Conservation (phyloP, 257 asterid species). For the Henckelia pumila region DNA sequence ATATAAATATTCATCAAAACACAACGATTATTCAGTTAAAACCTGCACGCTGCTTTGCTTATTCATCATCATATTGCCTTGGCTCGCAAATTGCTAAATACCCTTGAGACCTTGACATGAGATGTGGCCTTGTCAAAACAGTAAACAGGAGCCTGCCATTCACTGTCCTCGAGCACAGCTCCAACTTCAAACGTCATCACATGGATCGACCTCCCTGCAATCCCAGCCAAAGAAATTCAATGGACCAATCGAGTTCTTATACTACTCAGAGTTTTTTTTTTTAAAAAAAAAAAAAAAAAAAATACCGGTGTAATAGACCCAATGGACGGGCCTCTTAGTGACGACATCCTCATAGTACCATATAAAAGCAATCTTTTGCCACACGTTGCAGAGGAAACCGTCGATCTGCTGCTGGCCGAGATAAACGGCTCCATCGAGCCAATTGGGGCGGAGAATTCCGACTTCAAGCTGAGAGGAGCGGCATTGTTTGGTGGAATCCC, state of each 20-base stretch:
- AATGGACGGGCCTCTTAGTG: conserved; percentile 68
- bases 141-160: conserved; percentile 79
- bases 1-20: too few species aligned
- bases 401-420: conserved; percentile 54
- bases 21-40: too few species aligned
- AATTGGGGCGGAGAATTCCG: conserved; percentile 74
- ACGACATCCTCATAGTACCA: conserved; percentile 75
- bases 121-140: conserved; percentile 44
- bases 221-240: not conserved
- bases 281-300: too few species aligned
- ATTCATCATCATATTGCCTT: conserved; percentile 25
- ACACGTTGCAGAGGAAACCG: conserved; percentile 75
- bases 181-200: conserved; percentile 91
- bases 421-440: conserved; percentile 78
- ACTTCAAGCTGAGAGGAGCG: conserved; percentile 46
- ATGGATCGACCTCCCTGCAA: conserved; percentile 74
- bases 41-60: too few species aligned
- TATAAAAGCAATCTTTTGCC: conserved; percentile 66
- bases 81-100: conserved; percentile 17
- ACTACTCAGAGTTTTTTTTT: too few species aligned
- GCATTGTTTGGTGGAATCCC: conserved; percentile 42
- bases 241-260: not conserved
- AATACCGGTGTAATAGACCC: conserved; percentile 67
- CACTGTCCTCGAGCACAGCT: conserved; percentile 68
- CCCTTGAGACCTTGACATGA: conserved; percentile 18